Base-by-base conservation (phyloP, 192 early-diverging fungal genomes). In the Bifiguratus adelaidae region DNA sequence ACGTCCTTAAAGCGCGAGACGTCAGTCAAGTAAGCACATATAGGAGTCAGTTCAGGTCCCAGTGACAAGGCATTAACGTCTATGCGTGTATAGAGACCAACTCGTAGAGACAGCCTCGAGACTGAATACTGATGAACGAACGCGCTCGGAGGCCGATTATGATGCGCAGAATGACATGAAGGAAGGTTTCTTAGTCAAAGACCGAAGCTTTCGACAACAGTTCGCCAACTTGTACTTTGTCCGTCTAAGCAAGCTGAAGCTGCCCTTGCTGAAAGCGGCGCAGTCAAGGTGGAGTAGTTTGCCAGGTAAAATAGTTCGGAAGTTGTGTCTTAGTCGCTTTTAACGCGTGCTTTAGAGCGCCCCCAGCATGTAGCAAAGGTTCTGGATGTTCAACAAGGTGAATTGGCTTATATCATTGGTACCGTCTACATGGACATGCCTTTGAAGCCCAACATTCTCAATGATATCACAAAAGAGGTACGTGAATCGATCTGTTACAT, bases 351-450 rank as follows among this genome's bases (percentile, higher is more conserved):
- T 33, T 11, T 30, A 67, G 60, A 67, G 29, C 48, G 42, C 36
- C 48, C 65, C 0, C 28, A 57, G 22, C 56, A 65, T 48, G 81
- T 86, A 12, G 46, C 67, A 15, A 81, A 79, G 44, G 74, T 87
- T 21, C 64, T 93, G 21, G 86, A 95, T 50, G 73, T 93, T 7
- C 73, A 72, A 15, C 58, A 68, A 0, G 72, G 71, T 1, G 57
- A 74, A 53, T 37, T 73, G 4, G 85, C 80, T 35, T 92, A 72
- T 52, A 68, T 92, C 7, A 60, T 92, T 37, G 94, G 92, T 18
- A 95, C 95, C 1, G 56, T 95, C 7, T 97, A 87, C 56, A 72
- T 88, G 21, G 92, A 97, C 12, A 83, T 92, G 74, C 62, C 70
- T 13, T 44, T 73, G 26, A 95, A 95, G 55, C 92, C 95, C 27